Conservation (phyloP, 305 asterid genomes). For the Stenogyne calaminthoides region DNA sequence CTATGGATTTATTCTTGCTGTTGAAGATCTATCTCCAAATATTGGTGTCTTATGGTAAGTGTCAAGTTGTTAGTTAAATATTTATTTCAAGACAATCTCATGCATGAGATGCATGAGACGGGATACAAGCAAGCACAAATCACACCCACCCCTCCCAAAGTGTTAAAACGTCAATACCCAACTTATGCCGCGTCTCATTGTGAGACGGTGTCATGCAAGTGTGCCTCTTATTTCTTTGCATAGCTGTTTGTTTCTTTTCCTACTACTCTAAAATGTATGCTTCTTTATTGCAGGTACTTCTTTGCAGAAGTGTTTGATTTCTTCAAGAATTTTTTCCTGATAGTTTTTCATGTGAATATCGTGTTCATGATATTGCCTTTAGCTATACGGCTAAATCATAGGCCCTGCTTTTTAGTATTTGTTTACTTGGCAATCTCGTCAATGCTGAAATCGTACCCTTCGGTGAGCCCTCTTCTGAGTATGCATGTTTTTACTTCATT, state of each 20-base stretch:
- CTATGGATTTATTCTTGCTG: constrained; percentile 86
- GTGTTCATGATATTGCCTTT: constrained; percentile 87
- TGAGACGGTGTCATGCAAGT: no score
- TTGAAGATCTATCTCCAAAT: constrained; percentile 90
- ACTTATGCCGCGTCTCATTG: no score
- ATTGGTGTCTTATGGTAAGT: constrained; percentile 86
- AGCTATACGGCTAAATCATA: constrained; percentile 80
- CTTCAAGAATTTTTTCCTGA: constrained; percentile 87
- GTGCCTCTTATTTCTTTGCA: constrained; percentile 5
- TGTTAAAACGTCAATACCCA: no score
- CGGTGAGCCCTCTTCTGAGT: constrained; percentile 58
- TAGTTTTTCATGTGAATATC: constrained; percentile 90
- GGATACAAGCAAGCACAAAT: no score
- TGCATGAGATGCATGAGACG: no score
- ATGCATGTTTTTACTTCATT: constrained; percentile 4
- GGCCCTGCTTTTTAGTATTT: constrained; percentile 93
- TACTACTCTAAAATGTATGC: constrained; percentile 24
- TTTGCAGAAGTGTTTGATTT: constrained; percentile 97
- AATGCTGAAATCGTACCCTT: constrained; percentile 94
- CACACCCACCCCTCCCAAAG: no score
- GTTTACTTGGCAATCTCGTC: constrained; percentile 84
- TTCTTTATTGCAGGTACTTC: constrained; percentile 79
- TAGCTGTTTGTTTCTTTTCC: constrained; percentile 20
- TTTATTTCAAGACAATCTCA: no score
- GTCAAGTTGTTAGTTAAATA: constrained; percentile 12